Conservation (phyloP, 177 flowering plant genomes). For the Telopea speciosissima region DNA sequence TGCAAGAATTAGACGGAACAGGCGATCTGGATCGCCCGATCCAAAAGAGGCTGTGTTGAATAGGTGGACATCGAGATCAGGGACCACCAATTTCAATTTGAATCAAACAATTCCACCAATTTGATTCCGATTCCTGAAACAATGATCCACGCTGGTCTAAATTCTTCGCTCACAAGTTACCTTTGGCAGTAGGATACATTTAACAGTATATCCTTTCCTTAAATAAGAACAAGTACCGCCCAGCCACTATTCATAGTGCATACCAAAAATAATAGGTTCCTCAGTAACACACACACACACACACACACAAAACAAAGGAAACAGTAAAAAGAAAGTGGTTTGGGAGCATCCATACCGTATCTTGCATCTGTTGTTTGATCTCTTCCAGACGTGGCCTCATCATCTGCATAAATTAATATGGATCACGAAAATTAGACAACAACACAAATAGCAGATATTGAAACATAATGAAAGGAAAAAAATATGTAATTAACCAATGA, state of each 20-base stretch:
- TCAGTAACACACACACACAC: not conserved
- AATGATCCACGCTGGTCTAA: not conserved
- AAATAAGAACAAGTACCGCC: not conserved
- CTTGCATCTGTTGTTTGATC: constrained; percentile 40
- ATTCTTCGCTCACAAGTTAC: too few relatives aligned
- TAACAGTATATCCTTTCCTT: not conserved
- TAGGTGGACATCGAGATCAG: too few relatives aligned
- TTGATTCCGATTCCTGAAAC: too few relatives aligned
- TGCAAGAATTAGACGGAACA: too few relatives aligned
- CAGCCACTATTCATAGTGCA: not conserved
- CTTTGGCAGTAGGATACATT: not conserved
- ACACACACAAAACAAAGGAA: not conserved
- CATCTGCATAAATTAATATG: constrained; percentile 37
- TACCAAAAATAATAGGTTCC: not conserved
- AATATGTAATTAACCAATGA: not conserved
- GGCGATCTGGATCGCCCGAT: too few relatives aligned
- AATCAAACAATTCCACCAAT: too few relatives aligned
- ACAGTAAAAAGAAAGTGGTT: not conserved
- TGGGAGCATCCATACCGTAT: constrained; percentile 25
- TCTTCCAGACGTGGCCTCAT: constrained; percentile 73
- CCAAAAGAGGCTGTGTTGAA: too few relatives aligned
- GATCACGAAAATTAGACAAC: not conserved
- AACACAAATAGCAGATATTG: not conserved
- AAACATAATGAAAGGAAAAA: not conserved
- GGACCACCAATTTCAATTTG: too few relatives aligned